phyloP scores from a whole-genome alignment of 2,329 filamentous ascomycete genomes.

The Harringtonia lauricola region DNA sequence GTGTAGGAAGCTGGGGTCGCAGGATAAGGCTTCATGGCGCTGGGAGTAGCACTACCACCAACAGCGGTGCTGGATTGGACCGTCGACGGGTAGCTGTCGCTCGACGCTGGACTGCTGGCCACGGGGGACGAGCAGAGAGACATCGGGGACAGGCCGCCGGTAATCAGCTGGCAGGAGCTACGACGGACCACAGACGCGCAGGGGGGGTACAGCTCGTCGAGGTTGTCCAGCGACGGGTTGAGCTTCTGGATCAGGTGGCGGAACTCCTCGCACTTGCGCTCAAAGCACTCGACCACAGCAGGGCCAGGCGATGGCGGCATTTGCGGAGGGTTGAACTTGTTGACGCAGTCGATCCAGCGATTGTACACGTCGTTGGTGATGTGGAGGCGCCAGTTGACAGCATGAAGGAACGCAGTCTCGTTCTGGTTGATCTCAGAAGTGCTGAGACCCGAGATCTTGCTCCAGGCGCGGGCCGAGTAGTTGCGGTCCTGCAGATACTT shows the following conservation, averaged over 20 bases:
- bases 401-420: constrained; percentile 80
- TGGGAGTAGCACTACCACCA: constrained; percentile 23
- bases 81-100: constrained; percentile 27
- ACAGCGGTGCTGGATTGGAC: constrained; percentile 21
- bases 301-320: constrained; percentile 37
- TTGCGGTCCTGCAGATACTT: constrained; percentile 98
- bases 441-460: constrained; percentile 95
- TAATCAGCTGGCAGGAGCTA: constrained; percentile 6
- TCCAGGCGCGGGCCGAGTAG: constrained; percentile 95
- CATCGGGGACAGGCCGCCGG: constrained; percentile 6
- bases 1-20: constrained; percentile 27
- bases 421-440: constrained; percentile 94
- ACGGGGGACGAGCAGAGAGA: constrained; percentile 10
- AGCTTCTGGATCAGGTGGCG: constrained; percentile 46
- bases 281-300: constrained; percentile 19
- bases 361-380: constrained; percentile 83
- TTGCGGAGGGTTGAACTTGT: constrained; percentile 65
- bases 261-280: constrained; percentile 43
- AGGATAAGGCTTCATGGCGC: constrained; percentile 36
- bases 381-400: constrained; percentile 90
- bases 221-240: constrained; percentile 46
- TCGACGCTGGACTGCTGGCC: constrained; percentile 2
- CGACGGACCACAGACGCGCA: constrained; percentile 15
- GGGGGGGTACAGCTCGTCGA: constrained; percentile 36
- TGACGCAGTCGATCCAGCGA: constrained; percentile 85